Base-by-base conservation (phyloP, 1,284 basidiomycete genomes). In the Cryptococcus sp. region DNA sequence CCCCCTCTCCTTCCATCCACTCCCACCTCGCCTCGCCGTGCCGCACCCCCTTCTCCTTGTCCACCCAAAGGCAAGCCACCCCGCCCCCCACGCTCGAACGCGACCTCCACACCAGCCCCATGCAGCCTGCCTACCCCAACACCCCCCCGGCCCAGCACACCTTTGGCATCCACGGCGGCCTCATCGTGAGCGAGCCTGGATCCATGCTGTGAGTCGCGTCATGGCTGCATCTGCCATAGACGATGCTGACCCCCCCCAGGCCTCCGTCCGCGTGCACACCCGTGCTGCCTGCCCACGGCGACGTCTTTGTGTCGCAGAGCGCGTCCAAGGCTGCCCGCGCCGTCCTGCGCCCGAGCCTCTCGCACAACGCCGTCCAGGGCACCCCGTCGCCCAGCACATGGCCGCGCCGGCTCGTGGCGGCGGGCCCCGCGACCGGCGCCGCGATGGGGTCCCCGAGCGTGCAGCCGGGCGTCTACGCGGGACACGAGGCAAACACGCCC, bases 271-370 rank as follows among this genome's bases (percentile, higher is more conserved):
- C 42, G 20, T 63, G 56, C 51, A 48, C 42, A 24, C 45, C 50
- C 24, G 15, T 57, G 45, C 35, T 37, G 36, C 28, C 28, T 40
- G 44, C 52, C 40, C 52, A 53, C 24, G 45, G 52, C 45, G 62
- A 63, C 45, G 59, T 63, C 52, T 62, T 63, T 46, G 45, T 60
- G 47, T 57, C 59, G n/a, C 52, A 53, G 21, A 37, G 57, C n/a
- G 87, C 37, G 84, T 87, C 76, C 86, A 86, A 70, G 89, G 82
- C 81, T 37, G 43, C 38, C 33, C 59, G 61, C 39, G 54, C 61
- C 35, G 52, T 45, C 28, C 55, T 63, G 15, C 64, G 64, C 24
- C 56, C 61, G 8, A 58, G 61, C 13, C 48, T 59, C 18, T 63
- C 64, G 28, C 63, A 63, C 55, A 61, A 59, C 52, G 48, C 44